Percentiles rank a stretch among this genome's conserved stretches.
Evolutionary conservation across 139 green algal genomes (phyloP).

Genomic region (Zygnema cylindricum): DNA sequence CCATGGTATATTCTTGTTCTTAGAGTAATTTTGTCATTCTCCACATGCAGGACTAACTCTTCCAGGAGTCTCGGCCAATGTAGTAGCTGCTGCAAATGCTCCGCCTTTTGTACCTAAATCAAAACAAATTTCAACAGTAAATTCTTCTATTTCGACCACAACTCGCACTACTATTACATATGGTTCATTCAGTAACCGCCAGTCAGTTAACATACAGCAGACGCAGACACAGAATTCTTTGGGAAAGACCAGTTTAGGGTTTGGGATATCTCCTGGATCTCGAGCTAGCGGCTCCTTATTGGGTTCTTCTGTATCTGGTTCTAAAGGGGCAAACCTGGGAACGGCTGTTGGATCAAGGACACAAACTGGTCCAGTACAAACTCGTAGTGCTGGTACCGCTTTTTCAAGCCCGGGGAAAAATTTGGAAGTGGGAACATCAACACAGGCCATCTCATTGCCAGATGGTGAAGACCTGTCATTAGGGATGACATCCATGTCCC

Average conservation of each 20-base stretch:
- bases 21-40: too few relatives aligned
- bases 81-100: slow-evolving; percentile 33
- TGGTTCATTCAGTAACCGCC: not conserved
- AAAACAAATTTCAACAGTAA: not conserved
- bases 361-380: not conserved
- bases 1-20: too few relatives aligned
- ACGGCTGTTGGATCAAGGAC: not conserved
- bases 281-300: not conserved
- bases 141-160: not conserved
- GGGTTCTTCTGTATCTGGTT: not conserved
- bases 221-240: not conserved
- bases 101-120: slow-evolving; percentile 36
- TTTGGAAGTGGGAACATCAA: not conserved
- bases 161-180: not conserved
- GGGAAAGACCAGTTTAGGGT: not conserved
- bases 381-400: not conserved
- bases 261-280: not conserved
- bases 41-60: not conserved
- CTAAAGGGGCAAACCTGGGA: not conserved
- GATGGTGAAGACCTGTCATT: slow-evolving; percentile 39
- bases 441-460: slow-evolving; percentile 1
- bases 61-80: not conserved
- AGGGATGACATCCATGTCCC: slow-evolving; percentile 51
- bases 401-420: not conserved
- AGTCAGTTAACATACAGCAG: not conserved